These are phyloP conservation scores for Coemansia sp. DNA, from an alignment of 192 early-diverging fungal species.

Conservation along the genomic window DNA sequence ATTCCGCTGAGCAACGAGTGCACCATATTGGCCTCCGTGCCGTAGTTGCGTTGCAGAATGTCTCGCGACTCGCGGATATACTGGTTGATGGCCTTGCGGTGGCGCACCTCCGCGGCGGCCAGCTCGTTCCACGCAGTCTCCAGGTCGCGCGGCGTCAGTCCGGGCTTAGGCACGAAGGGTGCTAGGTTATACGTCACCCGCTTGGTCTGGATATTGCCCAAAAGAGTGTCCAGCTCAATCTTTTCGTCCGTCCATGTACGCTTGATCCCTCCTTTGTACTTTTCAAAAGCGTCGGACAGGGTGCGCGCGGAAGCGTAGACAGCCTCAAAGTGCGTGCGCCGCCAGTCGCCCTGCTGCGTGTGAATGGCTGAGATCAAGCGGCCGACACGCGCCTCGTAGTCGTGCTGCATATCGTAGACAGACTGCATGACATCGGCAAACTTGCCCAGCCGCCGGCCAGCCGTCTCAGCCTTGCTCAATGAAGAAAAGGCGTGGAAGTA, in stretches of 20 bases:
- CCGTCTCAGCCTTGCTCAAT: slow-evolving; percentile 75
- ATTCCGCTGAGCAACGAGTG: slow-evolving; percentile 68
- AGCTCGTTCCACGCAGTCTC: slow-evolving; percentile 74
- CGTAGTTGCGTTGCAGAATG: slow-evolving; percentile 72
- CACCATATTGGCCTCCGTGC: slow-evolving; percentile 79
- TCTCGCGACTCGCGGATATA: slow-evolving; percentile 86
- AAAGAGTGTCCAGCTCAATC: slow-evolving; percentile 82
- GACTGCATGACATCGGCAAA: slow-evolving; percentile 86
- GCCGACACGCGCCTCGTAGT: slow-evolving; percentile 84
- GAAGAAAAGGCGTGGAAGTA: slow-evolving; percentile 98
- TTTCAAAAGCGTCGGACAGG: slow-evolving; percentile 69
- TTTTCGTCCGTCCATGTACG: slow-evolving; percentile 90
- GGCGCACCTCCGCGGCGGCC: slow-evolving; percentile 67
- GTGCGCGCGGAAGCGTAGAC: slow-evolving; percentile 75
- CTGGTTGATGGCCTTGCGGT: slow-evolving; percentile 79
- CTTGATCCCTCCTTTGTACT: slow-evolving; percentile 81
- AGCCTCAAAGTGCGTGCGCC: slow-evolving; percentile 57
- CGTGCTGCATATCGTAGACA: slow-evolving; percentile 90
- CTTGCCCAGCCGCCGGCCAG: slow-evolving; percentile 90
- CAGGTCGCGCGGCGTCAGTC: slow-evolving; percentile 64
- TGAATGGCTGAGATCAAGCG: slow-evolving; percentile 69
- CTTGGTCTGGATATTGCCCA: slow-evolving; percentile 97
- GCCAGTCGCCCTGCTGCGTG: slow-evolving; percentile 67
- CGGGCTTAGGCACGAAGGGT: slow-evolving; percentile 78
- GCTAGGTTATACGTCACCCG: slow-evolving; percentile 90